Evolutionary conservation across 2,329 filamentous ascomycete species (phyloP).

Genomic region (Acrocalymma vagum): DNA sequence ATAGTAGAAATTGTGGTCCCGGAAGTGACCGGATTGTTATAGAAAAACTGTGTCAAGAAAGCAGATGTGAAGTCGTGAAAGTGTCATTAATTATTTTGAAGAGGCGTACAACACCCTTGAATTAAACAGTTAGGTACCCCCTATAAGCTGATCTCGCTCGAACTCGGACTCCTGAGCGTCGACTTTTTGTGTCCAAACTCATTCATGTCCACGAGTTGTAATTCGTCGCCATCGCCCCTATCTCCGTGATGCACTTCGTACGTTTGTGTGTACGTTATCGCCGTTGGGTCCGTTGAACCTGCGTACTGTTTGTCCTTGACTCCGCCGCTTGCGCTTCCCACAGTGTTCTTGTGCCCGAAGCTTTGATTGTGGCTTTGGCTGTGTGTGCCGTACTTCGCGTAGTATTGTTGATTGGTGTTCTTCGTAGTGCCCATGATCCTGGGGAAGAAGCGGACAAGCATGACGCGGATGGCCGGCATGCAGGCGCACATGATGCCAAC

Average conservation of each 20-base stretch:
- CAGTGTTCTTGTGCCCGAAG: too few species aligned
- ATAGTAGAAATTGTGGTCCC: background rate
- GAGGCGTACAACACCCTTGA: too few species aligned
- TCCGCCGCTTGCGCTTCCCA: conserved; percentile 5
- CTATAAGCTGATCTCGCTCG: conserved; percentile 19
- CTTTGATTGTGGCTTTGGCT: too few species aligned
- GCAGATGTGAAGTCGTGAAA: conserved; percentile 1
- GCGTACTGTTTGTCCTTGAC: conserved; percentile 5
- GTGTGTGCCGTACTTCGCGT: too few species aligned
- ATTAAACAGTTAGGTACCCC: too few species aligned
- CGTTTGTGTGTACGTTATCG: conserved; percentile 14
- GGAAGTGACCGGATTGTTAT: background rate
- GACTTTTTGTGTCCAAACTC: conserved; percentile 12
- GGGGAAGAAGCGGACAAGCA: conserved; percentile 49
- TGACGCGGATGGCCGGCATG: conserved; percentile 51
- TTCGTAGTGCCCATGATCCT: conserved; percentile 45
- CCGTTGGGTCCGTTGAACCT: conserved; percentile 1
- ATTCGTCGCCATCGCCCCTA: conserved; percentile 14
- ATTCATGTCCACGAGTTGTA: conserved; percentile 19
- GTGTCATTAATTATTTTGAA: too few species aligned
- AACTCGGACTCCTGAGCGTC: conserved; percentile 16
- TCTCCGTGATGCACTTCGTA: conserved; percentile 11
- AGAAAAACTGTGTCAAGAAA: background rate
- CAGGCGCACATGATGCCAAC: conserved; percentile 57
- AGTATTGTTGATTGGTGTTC: conserved; percentile 16